Evolutionary conservation across 495 filamentous ascomycete genomes (phyloP), one percentile per base, ranked within the genome.

Genomic region (Platismatia glauca): DNA sequence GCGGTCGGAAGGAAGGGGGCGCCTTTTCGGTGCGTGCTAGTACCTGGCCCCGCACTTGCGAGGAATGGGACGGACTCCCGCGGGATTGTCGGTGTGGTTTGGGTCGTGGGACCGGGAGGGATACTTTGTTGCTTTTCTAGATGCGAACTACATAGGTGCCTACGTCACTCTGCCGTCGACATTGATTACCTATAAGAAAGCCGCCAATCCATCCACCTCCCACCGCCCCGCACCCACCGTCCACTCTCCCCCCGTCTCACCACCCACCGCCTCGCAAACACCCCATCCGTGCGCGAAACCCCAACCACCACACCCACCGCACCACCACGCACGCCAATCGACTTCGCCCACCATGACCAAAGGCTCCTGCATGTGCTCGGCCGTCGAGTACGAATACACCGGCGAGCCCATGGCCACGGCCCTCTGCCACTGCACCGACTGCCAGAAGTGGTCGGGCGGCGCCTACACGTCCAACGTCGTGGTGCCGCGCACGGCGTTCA

Each of bases 391-490:
- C 57, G 39, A 72, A 50, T 56, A 37, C 44, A 57, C 55, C 73
- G 74, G 66, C 24, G 73, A 76, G 50, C 66, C 70, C 24, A 69
- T 72, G 35, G 43, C 70, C 9, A 67, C 70, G 7, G 78, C 77
- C 24, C 70, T 81, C 38, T 81, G 78, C 70, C 77, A 81, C 66
- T 81, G 78, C 71, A 68, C 62, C 15, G 78, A 79, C 58, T 81
- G 77, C 67, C 77, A 80, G 62, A 81, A 78, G 72, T 81, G 78
- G 78, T 71, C 77, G 29, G 77, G 78, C 55, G 68, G 73, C 48
- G 73, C 76, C 24, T 81, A 73, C 68, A 80, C 78, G 22, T 74
- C 78, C 62, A 81, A 80, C 60, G 75, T 73, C 6, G 72, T 80
- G 11, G 76, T 80, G 24, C 73, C 76, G 29, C 77, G 77, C 43